Evolutionary conservation across 2,329 filamentous ascomycete species (phyloP).

Genomic region (Colletotrichum echinochloae): DNA sequence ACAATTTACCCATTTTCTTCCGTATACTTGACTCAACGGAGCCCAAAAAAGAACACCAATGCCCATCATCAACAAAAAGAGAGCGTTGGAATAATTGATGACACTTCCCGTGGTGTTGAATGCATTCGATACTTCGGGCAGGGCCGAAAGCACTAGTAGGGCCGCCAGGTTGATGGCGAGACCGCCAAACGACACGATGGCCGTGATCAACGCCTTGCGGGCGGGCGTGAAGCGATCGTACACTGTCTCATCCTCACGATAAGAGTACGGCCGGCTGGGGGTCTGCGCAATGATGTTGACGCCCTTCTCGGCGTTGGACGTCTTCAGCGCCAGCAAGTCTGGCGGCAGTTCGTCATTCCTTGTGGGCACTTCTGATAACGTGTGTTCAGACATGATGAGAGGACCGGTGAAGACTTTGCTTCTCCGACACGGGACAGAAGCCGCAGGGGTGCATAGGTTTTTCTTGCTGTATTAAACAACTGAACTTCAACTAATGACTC

Average conservation of each 20-base stretch:
- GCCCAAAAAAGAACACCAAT: constrained; percentile 74
- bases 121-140: constrained; percentile 77
- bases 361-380: constrained; percentile 30
- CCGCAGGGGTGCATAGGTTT: constrained; percentile 1
- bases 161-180: constrained; percentile 37
- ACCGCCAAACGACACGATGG: constrained; percentile 40
- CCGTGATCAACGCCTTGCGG: constrained; percentile 44
- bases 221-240: constrained; percentile 44
- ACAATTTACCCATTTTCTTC: constrained; percentile 59
- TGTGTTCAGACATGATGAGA: constrained; percentile 30
- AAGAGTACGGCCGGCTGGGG: constrained; percentile 30
- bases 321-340: constrained; percentile 21
- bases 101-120: constrained; percentile 75
- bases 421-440: constrained; percentile 8
- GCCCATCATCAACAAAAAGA: constrained; percentile 80
- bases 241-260: constrained; percentile 38
- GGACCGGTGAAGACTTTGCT: background rate
- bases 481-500: constrained; percentile 15
- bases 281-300: constrained; percentile 37
- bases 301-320: constrained; percentile 39
- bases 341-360: constrained; percentile 25
- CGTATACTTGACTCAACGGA: constrained; percentile 70
- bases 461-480: constrained; percentile 18
- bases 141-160: constrained; percentile 69
- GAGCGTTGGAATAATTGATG: constrained; percentile 75